phyloP scores from a whole-genome alignment of 2,329 filamentous ascomycete genomes.

The Ophiosphaerella herpotricha region DNA sequence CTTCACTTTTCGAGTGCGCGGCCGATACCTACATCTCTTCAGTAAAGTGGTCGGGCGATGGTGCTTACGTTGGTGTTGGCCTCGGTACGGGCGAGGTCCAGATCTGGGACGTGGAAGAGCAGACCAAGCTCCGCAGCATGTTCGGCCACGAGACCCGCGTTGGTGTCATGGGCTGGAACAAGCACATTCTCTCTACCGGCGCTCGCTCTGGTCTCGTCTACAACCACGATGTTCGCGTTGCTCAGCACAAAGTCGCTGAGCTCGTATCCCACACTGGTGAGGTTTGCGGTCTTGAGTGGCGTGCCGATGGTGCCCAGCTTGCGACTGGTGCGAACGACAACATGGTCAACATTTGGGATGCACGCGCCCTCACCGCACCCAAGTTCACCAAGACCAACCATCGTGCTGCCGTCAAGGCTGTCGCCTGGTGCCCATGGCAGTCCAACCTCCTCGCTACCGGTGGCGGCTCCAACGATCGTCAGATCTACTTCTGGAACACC shows the following conservation, averaged over 20 bases:
- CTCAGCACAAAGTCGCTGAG: conserved; percentile 97
- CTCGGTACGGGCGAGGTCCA: conserved; percentile 95
- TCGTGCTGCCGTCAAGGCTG: conserved; percentile 96
- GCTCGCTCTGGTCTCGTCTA: conserved; percentile 92
- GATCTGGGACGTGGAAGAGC: conserved; percentile 98
- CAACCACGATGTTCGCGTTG: conserved; percentile 98
- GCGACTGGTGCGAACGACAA: conserved; percentile 99
- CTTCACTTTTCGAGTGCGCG: conserved; percentile 83
- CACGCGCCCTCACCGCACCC: conserved; percentile 86
- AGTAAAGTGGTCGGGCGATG: conserved; percentile 98
- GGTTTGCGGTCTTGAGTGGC: conserved; percentile 97
- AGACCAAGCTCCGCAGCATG: conserved; percentile 97
- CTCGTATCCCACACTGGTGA: conserved; percentile 96
- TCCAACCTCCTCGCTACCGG: conserved; percentile 95
- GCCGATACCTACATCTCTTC: conserved; percentile 96
- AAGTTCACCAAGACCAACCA: conserved; percentile 99
- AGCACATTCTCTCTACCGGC: conserved; percentile 94
- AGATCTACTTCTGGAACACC: conserved; percentile 99
- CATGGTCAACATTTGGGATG: conserved; percentile 98
- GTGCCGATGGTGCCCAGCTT: conserved; percentile 92
- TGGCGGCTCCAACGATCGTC: conserved; percentile 92
- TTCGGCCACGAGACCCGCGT: conserved; percentile 95
- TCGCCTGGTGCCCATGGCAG: conserved; percentile 99
- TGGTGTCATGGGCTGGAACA: conserved; percentile 97
- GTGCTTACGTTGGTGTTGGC: conserved; percentile 93